Evolutionary conservation across 257 asterid genomes (phyloP).

Genomic region (Scutellaria barbata): DNA sequence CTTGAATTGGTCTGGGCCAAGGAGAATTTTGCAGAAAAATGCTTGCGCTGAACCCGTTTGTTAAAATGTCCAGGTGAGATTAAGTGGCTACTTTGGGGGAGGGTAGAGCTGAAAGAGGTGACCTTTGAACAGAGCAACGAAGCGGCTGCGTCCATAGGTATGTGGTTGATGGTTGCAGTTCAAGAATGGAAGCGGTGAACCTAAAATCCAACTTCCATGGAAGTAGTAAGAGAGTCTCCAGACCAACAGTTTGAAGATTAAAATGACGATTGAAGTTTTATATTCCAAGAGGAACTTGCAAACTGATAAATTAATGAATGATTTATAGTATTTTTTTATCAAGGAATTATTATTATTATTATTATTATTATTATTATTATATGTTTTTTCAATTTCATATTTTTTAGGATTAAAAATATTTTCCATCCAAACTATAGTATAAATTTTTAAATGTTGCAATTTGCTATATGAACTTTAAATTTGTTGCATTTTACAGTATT

Average conservation of each 20-base stretch:
- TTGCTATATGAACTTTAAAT: too few species aligned
- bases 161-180: conserved; percentile 10
- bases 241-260: not conserved
- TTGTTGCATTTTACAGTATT: too few species aligned
- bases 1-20: not conserved
- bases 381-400: too few species aligned
- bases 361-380: too few species aligned
- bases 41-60: conserved; percentile 57
- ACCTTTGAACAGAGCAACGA: conserved; percentile 58
- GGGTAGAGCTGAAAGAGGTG: conserved; percentile 42
- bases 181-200: conserved; percentile 10
- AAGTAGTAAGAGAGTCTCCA: conserved; percentile 24
- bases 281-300: not conserved
- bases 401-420: too few species aligned
- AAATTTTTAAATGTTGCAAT: too few species aligned
- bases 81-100: conserved; percentile 22
- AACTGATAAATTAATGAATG: too few species aligned
- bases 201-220: conserved; percentile 36
- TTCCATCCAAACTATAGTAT: too few species aligned
- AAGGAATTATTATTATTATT: too few species aligned
- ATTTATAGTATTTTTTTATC: too few species aligned
- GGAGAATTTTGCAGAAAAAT: conserved; percentile 29
- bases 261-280: not conserved
- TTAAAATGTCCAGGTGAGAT: conserved; percentile 55
- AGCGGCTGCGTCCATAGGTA: conserved; percentile 57